Evolutionary conservation across 306 rosid species (phyloP).

Genomic region (Prunus fruticosa): DNA sequence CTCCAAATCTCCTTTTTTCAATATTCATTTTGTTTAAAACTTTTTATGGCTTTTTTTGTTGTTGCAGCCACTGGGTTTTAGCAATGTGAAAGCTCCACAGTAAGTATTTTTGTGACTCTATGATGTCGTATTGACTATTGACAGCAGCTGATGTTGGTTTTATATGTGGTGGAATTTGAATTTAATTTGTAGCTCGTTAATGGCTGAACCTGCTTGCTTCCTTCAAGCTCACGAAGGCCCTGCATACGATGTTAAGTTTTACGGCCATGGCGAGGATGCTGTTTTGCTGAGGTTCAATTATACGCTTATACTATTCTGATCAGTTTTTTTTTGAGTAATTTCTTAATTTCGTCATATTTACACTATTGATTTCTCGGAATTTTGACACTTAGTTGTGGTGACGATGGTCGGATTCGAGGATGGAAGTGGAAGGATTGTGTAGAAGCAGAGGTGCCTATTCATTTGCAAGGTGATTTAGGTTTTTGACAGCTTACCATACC

Average conservation of each 20-base stretch:
- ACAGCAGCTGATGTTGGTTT: constrained; percentile 25
- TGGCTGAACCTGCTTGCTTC: constrained; percentile 63
- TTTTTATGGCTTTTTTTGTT: constrained; percentile 6
- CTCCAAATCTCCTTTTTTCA: too few relatives aligned
- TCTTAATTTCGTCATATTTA: too few relatives aligned
- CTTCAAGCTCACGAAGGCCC: constrained; percentile 83
- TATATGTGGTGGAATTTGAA: constrained; percentile 27
- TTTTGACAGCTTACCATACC: not conserved
- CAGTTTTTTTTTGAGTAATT: not conserved
- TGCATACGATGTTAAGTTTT: constrained; percentile 79
- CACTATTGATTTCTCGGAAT: not conserved
- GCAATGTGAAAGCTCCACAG: constrained; percentile 40
- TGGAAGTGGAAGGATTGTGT: constrained; percentile 83
- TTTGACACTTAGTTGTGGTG: constrained; percentile 68
- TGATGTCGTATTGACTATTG: not conserved
- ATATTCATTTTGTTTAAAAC: not conserved
- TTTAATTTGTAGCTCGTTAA: constrained; percentile 34
- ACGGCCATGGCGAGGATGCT: constrained; percentile 56
- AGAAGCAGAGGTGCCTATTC: constrained; percentile 34
- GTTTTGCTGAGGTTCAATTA: constrained; percentile 65
- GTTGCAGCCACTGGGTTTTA: constrained; percentile 58
- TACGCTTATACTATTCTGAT: not conserved
- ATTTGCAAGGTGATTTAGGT: constrained; percentile 45
- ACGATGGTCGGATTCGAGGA: constrained; percentile 85
- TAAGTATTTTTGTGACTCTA: constrained; percentile 24